Evolutionary conservation across 352 stramenopile genomes (phyloP), one percentile per base, ranked within the genome.

Genomic region (Blastocystis sp.): DNA sequence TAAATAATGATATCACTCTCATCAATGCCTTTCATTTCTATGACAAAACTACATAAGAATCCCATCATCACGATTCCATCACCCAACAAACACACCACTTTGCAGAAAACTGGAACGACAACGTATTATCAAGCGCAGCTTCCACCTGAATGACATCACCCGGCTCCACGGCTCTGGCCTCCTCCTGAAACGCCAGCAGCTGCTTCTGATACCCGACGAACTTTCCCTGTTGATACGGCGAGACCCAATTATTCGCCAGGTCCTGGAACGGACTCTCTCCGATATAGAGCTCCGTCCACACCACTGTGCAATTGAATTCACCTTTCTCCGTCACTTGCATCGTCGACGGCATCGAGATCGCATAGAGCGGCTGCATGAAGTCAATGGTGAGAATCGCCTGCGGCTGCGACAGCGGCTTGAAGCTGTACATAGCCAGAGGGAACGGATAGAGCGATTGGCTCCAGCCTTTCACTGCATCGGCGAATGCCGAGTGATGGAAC

Each of bases 201-300:
- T 81, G 69, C 27, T 81, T 81, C 51, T 81, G 54, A n/a, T 81
- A 81, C 24, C 8, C 8, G 1, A 64, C 69, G 8, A 81, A 81
- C 21, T 32, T 32, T 24, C 46, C 69, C 21, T 81, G 61, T n/a
- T 61, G 27, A 42, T 64, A 81, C 4, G 49, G 44, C 32, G 69
- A 49, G 21, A 81, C 18, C 69, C 69, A 81, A 40, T 81, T 81
- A 48, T 65, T 29, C 0, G 49, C 40, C 24, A 65, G 2, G 42
- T 81, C 69, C 18, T 81, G 44, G 16, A 81, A 81, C 14, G 27
- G 9, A 46, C 38, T 27, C 1, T 81, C 51, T 24, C 69, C 69
- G 18, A 81, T 40, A 40, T 81, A 81, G 38, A 63, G 63, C 16
- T 81, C 69, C 8, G 42, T 63, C 69, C 69, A 81, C 24, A 81